Base-by-base conservation (phyloP, 148 eudicot species). In the Vaccinium corymbosum region DNA sequence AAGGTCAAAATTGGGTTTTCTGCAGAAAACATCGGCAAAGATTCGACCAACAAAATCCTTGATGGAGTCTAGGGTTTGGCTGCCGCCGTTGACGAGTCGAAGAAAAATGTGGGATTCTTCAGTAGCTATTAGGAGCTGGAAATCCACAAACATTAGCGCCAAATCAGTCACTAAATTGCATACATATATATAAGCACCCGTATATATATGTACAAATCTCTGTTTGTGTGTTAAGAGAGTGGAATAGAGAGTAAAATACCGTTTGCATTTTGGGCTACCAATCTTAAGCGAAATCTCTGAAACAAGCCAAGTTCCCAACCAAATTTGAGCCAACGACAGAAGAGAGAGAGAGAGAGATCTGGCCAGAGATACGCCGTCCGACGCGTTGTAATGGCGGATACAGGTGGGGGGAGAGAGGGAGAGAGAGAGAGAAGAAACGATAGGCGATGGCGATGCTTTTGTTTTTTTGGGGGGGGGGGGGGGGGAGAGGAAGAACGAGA, bases 31-130 rank as follows among this genome's bases (percentile, higher is more conserved):
- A 48, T 86, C 82, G 7, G 81, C 53, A 83, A 86, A 87, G 38
- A 52, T 73, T 12, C 82, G 82, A 76, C 20, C 22, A 20, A 90
- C 81, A 27, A 68, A 78, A 71, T 88, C 89, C 78, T 90, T 87
- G 59, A 90, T 62, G 52, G 79, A 86, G 51, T 86, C 88, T 20
- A 90, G 78, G 79, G 85, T 74, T 73, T 84, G 89, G 61, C 59
- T 66, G 77, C 88, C 59, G 20, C 84, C 82, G 19, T 82, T 89
- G 78, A 86, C 76, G 46, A 86, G 84, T 19, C 92, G 90, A 68
- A 85, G 83, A 76, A 90, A 82, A 78, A 88, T 35, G 27, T 85
- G 89, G 25, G 89, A 86, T 76, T 88, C 92, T 80, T 84, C 89
- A 38, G 84, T n/a, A 1, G 89, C 87, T 64, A 90, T 52, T 61